Evolutionary conservation across 129 eudicot genomes (phyloP), one percentile per base, ranked within the genome.

Genomic region (Glebionis coronaria): DNA sequence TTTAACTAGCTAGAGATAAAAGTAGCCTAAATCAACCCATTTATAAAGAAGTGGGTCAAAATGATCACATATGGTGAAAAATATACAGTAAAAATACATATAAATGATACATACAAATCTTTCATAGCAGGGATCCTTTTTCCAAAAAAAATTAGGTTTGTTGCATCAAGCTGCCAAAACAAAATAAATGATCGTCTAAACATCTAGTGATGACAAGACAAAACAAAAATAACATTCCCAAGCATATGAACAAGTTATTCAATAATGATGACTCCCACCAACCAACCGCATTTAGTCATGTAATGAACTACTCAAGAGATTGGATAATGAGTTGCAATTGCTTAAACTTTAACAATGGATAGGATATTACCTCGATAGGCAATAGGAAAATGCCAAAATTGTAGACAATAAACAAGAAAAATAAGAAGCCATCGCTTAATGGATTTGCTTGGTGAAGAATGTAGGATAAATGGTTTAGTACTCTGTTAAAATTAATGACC

Each of bases 101-200:
- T 35, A 35, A 6, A 35, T 2, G 65, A 77, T 65, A 73, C 91
- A 63, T 88, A 88, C 96, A 79, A 61, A 80, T 81, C 90, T 85
- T 78, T 88, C 81, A 65, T 83, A 87, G 58, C 71, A 61, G 27
- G 85, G 63, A 66, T 83, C 92, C 68, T 82, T 83, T 15, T 83
- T 85, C 96, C 64, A 69, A 75, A 79, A 88, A 81, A 78, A 82
- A 88, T 49, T 83, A 90, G 44, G 81, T 76, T 79, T 88, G 96
- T 72, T 85, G 92, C 65, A 88, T 76, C 82, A 88, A 81, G 87
- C 96, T 88, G 90, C 83, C 82, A 76, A 82, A 77, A 79, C 61
- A 57, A 44, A 68, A 78, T 31, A 62, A 9, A 50, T 14, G 50
- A 47, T 53, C 12, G 18, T 65, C 67, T 63, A 56, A 72, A 66